phyloP scores from a whole-genome alignment of 768 basidiomycete species.

The Leucosporidium scottii region DNA sequence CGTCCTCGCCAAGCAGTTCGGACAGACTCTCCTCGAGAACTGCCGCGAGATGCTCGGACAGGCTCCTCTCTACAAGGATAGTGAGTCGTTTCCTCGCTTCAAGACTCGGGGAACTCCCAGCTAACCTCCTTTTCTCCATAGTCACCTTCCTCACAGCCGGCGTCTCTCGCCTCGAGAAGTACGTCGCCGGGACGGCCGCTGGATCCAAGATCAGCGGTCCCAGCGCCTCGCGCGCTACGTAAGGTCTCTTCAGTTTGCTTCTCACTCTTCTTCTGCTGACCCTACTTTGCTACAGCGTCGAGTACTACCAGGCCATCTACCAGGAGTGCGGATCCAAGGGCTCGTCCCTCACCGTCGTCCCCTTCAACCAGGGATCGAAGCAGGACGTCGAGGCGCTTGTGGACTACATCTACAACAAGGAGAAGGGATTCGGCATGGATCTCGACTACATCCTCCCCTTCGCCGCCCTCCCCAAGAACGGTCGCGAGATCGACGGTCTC shows the following conservation, averaged over 20 bases:
- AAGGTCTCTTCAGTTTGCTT: neutral
- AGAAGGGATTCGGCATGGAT: conserved; percentile 69
- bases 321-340: conserved; percentile 90
- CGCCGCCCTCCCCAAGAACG: conserved; percentile 96
- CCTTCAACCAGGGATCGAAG: conserved; percentile 98
- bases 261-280: too few relatives aligned
- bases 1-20: conserved; percentile 92
- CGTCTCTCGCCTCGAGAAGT: conserved; percentile 94
- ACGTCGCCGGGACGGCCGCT: conserved; percentile 87
- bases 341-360: conserved; percentile 93
- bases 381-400: conserved; percentile 97
- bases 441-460: conserved; percentile 98
- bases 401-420: conserved; percentile 90
- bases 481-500: conserved; percentile 92
- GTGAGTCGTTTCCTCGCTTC: conserved; percentile 47
- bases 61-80: conserved; percentile 91
- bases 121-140: neutral
- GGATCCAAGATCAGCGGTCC: conserved; percentile 66
- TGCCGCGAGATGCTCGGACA: conserved; percentile 72
- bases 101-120: neutral
- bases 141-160: conserved; percentile 98
- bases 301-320: conserved; percentile 97
- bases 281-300: conserved; percentile 50
- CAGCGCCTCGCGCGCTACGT: conserved; percentile 72
- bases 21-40: conserved; percentile 90